Base-by-base conservation (phyloP, 1,284 basidiomycete genomes). In the Neonothopanus nambi region DNA sequence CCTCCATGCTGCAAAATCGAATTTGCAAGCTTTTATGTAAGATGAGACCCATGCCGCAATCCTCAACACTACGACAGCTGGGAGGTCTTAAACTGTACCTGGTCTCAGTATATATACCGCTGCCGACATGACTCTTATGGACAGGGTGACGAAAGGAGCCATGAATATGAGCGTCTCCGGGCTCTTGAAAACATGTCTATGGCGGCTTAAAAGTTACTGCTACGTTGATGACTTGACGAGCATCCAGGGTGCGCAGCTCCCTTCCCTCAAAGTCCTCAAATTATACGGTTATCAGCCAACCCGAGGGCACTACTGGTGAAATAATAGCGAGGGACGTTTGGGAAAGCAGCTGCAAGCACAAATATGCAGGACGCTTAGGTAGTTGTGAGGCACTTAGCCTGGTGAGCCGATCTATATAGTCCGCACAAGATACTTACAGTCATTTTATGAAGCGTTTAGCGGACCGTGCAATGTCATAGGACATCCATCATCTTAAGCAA, bases 91-190 rank as follows among this genome's bases (percentile, higher is more conserved):
- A n/a, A n/a, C n/a, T n/a, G n/a, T n/a, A n/a, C n/a, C n/a, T n/a
- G n/a, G n/a, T n/a, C n/a, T n/a, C n/a, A n/a, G n/a, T n/a, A n/a
- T n/a, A n/a, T n/a, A n/a, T n/a, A n/a, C n/a, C n/a, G n/a, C n/a
- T 78, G 47, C 73, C 75, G 39, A 73, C 67, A 49, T 89, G 28
- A 70, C 69, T 20, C 66, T 75, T 33, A 70, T 89, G 65, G 89
- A 91, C 59, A 70, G 64, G 33, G 65, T 87, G 26, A 89, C 88
- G 18, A 75, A 90, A 44, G 87, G 89, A 61, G 87, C 87, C 3
- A 89, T 95, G 44, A 89, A 94, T n/a, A n/a, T 58, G 90, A 93
- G 67, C 79, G 92, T 53, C 70, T 95, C 55, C 75, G 83, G 39
- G 79, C 91, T 23, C 70, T 95, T 24, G 87, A 91, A 68, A 79